These are phyloP conservation scores for Leucocoprinus sp. DNA, from an alignment of 768 basidiomycete species.

Conservation along the genomic window DNA sequence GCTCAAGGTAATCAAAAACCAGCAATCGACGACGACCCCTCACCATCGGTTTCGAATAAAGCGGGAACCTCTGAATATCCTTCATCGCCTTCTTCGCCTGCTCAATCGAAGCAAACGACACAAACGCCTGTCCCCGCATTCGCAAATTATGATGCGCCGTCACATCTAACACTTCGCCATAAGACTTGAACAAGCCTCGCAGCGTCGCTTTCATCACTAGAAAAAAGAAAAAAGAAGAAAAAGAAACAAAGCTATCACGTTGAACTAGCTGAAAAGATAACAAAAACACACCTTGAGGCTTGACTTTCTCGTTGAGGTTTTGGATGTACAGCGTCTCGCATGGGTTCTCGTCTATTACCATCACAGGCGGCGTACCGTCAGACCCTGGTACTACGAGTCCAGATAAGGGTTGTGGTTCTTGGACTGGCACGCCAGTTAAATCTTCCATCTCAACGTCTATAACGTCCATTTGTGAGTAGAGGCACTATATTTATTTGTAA, in stretches of 20 bases:
- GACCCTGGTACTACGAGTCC: not conserved
- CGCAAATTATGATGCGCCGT: conserved; percentile 90
- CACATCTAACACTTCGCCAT: conserved; percentile 91
- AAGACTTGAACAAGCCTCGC: conserved; percentile 83
- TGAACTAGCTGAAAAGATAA: not conserved
- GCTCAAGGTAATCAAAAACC: not conserved
- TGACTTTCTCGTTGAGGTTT: conserved; percentile 93
- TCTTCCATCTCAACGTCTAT: conserved; percentile 4
- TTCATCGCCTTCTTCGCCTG: conserved; percentile 73
- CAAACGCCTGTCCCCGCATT: conserved; percentile 98
- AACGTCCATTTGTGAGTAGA: not conserved
- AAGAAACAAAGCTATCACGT: no score
- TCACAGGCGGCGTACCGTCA: not conserved
- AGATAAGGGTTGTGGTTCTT: conserved; percentile 6
- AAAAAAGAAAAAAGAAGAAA: no score
- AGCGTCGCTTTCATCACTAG: conserved; percentile 85
- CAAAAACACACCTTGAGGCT: conserved; percentile 50
- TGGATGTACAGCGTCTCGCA: conserved; percentile 93
- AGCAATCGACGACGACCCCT: conserved; percentile 14
- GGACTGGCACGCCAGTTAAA: conserved; percentile 3
- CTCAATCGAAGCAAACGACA: conserved; percentile 80
- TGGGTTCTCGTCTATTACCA: conserved; percentile 34
- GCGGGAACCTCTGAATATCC: conserved; percentile 89
- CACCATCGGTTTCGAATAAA: conserved; percentile 97
- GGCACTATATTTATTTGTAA: not conserved